Base-by-base conservation (phyloP, 225 moss, liverwort and hornwort species). In the Ulota crispa region DNA sequence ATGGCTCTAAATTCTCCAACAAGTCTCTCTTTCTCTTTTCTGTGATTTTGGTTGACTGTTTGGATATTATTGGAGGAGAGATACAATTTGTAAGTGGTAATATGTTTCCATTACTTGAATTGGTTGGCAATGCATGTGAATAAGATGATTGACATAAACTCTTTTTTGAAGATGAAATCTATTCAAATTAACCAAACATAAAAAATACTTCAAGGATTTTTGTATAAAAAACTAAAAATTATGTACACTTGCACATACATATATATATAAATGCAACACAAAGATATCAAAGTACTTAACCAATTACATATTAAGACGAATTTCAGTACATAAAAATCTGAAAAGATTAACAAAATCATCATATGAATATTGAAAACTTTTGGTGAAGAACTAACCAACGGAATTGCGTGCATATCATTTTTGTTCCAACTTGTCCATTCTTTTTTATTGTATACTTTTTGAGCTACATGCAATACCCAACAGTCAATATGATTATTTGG, bases 371-470 rank as follows among this genome's bases (percentile, higher is more conserved):
- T 0, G 10, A 9, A 14, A 45, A 14, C 45, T 41, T 31, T 0
- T 50, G 0, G 2, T 63, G 4, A n/a, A n/a, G 0, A 52, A 41
- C 27, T 24, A 32, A 86, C 69, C 39, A 79, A 55, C 9, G 50
- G 76, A 77, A 4, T 57, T 73, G 43, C 64, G 0, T 3, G 1
- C 10, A 68, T 50, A 60, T 80, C 27, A 10, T 4, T 70, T 73
- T 70, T 80, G 7, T 70, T 79, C 68, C 60, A 31, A 73, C 2
- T 64, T 34, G 85, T 16, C 89, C 89, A 89, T 21, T 89, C 89
- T 1, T 89, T 89, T 63, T 87, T 87, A 45, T 87, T 89, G 42
- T 82, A 89, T 7, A 87, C 87, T 65, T 79, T 87, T 78, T 87
- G 85, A 75, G 89, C 89, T 89, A 15, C 68, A 85, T 37, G 43